These are phyloP conservation scores for Ophiocordyceps camponoti-saundersi DNA, from an alignment of 2,329 filamentous ascomycete species.

Conservation along the genomic window DNA sequence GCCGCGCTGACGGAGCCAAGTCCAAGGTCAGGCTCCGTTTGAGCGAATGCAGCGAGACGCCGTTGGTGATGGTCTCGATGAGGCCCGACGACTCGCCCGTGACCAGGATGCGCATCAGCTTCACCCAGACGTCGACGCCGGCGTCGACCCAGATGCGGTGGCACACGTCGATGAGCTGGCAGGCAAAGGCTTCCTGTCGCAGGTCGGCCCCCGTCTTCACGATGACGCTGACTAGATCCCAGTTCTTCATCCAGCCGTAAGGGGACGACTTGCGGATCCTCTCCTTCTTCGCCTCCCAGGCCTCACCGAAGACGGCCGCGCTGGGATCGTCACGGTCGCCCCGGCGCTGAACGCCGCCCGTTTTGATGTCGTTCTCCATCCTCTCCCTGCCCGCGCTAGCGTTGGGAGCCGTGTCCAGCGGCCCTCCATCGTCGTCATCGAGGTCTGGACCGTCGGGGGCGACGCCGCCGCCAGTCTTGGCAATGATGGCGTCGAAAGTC, in stretches of 20 bases:
- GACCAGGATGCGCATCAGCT: constrained; percentile 73
- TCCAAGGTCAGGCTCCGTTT: constrained; percentile 70
- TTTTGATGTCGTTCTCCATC: constrained; percentile 85
- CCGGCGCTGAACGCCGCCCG: constrained; percentile 63
- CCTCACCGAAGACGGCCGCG: constrained; percentile 73
- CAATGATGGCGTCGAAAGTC: constrained; percentile 71
- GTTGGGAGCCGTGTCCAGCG: constrained; percentile 37
- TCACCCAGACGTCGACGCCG: constrained; percentile 66
- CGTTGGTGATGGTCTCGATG: constrained; percentile 78
- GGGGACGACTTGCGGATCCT: constrained; percentile 69
- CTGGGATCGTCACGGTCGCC: constrained; percentile 75
- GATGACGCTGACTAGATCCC: constrained; percentile 75
- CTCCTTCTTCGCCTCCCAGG: constrained; percentile 72
- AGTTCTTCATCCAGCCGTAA: constrained; percentile 81
- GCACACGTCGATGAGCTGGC: constrained; percentile 68
- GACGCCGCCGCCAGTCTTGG: constrained; percentile 38
- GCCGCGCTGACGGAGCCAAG: constrained; percentile 52
- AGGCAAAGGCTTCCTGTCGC: constrained; percentile 73
- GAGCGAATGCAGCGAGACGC: constrained; percentile 71
- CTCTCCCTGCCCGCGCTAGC: constrained; percentile 59
- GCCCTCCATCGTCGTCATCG: constrained; percentile 34
- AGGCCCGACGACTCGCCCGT: constrained; percentile 72
- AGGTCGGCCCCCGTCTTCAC: constrained; percentile 75
- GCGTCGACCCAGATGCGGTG: constrained; percentile 69
- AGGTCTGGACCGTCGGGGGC: constrained; percentile 26